Conservation (phyloP, 75 land plant species). For the Sequoiadendron giganteum region DNA sequence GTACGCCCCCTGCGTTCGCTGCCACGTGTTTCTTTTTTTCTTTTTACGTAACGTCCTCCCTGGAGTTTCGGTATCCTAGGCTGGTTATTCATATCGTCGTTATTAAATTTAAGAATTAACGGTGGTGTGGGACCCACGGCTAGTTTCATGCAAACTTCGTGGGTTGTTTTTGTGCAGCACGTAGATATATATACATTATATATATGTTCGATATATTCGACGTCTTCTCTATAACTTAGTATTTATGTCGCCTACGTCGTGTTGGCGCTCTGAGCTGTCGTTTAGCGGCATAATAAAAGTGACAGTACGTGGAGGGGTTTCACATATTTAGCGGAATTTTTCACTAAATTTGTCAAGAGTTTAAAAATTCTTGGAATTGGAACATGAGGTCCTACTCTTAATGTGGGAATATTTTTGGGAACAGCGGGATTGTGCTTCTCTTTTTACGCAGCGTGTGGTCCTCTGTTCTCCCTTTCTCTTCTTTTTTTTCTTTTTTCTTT, state of each 20-base stretch:
- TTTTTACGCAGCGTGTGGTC: too few species aligned
- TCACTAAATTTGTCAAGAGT: too few species aligned
- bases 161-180: background rate
- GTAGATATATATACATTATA: background rate
- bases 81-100: slow-evolving; percentile 3
- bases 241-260: background rate
- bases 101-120: background rate
- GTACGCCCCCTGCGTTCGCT: background rate
- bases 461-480: too few species aligned
- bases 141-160: background rate
- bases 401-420: too few species aligned
- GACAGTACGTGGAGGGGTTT: too few species aligned
- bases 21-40: background rate
- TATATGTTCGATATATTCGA: background rate
- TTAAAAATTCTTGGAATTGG: too few species aligned
- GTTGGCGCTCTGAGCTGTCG: background rate
- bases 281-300: too few species aligned
- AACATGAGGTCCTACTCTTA: too few species aligned
- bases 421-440: too few species aligned
- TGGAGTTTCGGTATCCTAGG: background rate
- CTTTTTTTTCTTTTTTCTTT: too few species aligned
- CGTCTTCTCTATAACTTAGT: background rate
- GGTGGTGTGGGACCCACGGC: background rate
- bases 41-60: background rate
- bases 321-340: too few species aligned